phyloP scores from a whole-genome alignment of 768 basidiomycete species.

The Tricholoma hemisulphureum region DNA sequence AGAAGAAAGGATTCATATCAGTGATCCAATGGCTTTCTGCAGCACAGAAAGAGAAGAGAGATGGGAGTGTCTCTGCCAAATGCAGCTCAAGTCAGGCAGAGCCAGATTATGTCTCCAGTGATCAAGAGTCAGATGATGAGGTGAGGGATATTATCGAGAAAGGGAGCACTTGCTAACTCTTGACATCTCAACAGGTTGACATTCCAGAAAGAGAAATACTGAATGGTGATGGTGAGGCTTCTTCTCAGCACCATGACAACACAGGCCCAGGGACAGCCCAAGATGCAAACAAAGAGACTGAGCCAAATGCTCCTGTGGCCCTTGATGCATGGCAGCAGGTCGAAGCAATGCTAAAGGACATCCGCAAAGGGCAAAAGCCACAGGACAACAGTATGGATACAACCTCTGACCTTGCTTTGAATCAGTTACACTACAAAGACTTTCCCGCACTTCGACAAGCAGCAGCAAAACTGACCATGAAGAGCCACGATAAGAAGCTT shows the following conservation, averaged over 20 bases:
- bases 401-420: constrained; percentile 4
- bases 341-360: constrained; percentile 1
- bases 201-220: not conserved
- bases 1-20: no score
- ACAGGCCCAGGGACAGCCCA: not conserved
- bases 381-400: constrained; percentile 1
- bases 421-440: constrained; percentile 9
- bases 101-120: no score
- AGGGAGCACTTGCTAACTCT: not conserved
- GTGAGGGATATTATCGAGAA: not conserved
- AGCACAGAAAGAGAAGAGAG: no score
- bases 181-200: not conserved
- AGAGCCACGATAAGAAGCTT: constrained; percentile 27
- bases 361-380: not conserved
- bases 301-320: not conserved
- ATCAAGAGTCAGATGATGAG: no score
- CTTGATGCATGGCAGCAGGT: not conserved
- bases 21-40: no score
- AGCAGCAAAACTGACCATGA: constrained; percentile 14
- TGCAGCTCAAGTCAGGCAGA: no score
- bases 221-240: not conserved
- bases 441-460: constrained; percentile 19
- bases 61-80: no score
- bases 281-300: not conserved
- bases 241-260: not conserved